Percentiles rank a stretch among this genome's conserved stretches.
Evolutionary conservation across 805 yeast species (phyloP).

Genomic region (Wickerhamiella kurtzmanii): DNA sequence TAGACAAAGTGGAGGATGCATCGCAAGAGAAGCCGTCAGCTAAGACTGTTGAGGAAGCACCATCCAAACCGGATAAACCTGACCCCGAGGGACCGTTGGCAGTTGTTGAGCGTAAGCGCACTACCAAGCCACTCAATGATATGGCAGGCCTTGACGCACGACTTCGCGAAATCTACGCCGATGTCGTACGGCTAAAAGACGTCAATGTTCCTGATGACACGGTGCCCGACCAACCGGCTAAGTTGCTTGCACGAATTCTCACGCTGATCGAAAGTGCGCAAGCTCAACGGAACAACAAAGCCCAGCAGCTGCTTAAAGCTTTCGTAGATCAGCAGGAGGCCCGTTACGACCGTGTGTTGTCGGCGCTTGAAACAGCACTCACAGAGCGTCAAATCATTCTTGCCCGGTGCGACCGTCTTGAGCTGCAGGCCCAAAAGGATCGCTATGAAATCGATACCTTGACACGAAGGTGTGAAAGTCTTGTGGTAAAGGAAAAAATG

Average conservation of each 20-base stretch:
- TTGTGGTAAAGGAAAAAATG: neutral
- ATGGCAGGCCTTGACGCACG: conserved; percentile 7
- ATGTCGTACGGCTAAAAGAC: conserved; percentile 6
- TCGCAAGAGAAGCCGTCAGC: too few relatives aligned
- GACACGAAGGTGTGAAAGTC: neutral
- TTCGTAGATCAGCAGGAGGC: conserved; percentile 8
- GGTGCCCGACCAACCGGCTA: conserved; percentile 7
- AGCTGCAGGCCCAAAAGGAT: neutral
- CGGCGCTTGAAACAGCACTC: conserved; percentile 1
- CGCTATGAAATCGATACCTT: neutral
- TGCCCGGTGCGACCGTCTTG: conserved; percentile 63
- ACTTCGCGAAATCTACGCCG: conserved; percentile 6
- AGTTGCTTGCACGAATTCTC: conserved; percentile 5
- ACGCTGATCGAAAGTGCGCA: conserved; percentile 7
- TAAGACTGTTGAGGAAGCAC: too few relatives aligned
- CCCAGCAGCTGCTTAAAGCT: conserved; percentile 7
- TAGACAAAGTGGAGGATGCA: neutral
- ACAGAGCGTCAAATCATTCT: conserved; percentile 47
- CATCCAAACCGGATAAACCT: too few relatives aligned
- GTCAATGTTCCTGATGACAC: conserved; percentile 1
- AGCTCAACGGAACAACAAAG: conserved; percentile 5
- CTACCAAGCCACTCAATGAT: conserved; percentile 2
- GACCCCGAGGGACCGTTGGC: conserved; percentile 1
- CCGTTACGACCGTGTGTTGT: conserved; percentile 5
- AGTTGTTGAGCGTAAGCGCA: neutral